Evolutionary conservation across 2,329 filamentous ascomycete species (phyloP).

Genomic region (Sporothrix brasiliensis): DNA sequence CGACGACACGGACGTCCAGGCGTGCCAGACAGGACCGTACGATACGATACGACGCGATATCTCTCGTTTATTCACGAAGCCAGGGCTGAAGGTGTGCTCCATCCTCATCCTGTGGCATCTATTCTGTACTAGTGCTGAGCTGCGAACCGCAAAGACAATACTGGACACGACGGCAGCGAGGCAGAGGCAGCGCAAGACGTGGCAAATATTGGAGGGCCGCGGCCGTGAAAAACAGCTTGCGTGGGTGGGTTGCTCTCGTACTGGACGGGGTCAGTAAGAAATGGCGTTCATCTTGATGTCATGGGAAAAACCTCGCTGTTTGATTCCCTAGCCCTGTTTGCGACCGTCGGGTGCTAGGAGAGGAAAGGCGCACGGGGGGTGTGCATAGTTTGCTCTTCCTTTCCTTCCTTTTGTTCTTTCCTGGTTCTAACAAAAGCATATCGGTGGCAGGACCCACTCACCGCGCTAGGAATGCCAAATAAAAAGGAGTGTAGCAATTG

Average conservation of each 20-base stretch:
- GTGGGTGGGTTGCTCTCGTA: not conserved
- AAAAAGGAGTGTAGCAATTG: no score
- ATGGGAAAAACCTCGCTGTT: conserved; percentile 25
- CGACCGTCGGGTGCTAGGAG: conserved; percentile 4
- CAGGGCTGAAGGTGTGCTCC: conserved; percentile 12
- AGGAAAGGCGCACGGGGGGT: not conserved
- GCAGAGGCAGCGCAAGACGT: conserved; percentile 11
- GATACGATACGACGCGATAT: not conserved
- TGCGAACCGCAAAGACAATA: not conserved
- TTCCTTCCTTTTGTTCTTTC: not conserved
- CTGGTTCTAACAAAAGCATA: not conserved
- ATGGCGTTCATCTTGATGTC: not conserved
- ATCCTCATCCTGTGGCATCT: conserved; percentile 6
- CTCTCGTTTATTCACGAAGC: not conserved
- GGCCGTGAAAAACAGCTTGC: not conserved
- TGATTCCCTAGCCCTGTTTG: conserved; percentile 21
- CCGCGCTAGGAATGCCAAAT: not conserved
- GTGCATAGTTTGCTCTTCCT: not conserved
- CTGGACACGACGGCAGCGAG: not conserved
- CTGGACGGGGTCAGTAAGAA: not conserved
- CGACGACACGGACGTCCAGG: not conserved
- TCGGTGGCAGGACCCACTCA: conserved; percentile 2
- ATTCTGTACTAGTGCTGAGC: conserved; percentile 17
- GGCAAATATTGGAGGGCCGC: not conserved
- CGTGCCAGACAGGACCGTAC: conserved; percentile 3